These are phyloP conservation scores for Raffaelea arxii DNA, from an alignment of 2,329 filamentous ascomycete species.

Conservation along the genomic window DNA sequence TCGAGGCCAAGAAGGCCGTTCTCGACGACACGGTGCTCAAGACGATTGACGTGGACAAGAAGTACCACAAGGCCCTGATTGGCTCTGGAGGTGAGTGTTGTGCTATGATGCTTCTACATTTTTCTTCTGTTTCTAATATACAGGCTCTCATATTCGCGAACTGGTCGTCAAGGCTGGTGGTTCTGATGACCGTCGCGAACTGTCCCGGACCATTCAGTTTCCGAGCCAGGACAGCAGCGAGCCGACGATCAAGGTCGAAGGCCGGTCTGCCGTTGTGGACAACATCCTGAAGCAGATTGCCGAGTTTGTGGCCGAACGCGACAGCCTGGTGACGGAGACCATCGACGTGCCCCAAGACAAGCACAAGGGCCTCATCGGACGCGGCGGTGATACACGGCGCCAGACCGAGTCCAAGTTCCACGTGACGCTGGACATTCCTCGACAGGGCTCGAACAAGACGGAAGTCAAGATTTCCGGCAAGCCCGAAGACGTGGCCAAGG, in stretches of 20 bases:
- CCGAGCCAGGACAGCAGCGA: constrained; percentile 79
- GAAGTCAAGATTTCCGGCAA: constrained; percentile 79
- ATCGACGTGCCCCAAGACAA: constrained; percentile 82
- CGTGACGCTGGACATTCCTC: constrained; percentile 81
- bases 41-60: constrained; percentile 85
- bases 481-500: constrained; percentile 68
- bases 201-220: constrained; percentile 88
- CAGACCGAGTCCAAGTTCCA: constrained; percentile 78
- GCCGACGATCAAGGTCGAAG: constrained; percentile 80
- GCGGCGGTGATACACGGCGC: constrained; percentile 78
- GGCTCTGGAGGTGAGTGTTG: constrained; percentile 66
- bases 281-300: constrained; percentile 79
- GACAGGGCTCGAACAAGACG: constrained; percentile 74
- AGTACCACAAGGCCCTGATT: constrained; percentile 84
- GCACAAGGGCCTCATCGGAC: constrained; percentile 84
- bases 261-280: constrained; percentile 72
- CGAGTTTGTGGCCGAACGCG: constrained; percentile 70
- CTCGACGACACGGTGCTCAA: constrained; percentile 85
- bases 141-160: constrained; percentile 74
- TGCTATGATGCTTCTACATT: not conserved
- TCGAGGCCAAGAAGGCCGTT: constrained; percentile 75
- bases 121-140: constrained; percentile 27
- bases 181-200: constrained; percentile 71
- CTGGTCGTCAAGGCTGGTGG: constrained; percentile 85
- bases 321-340: constrained; percentile 68